Base-by-base conservation (phyloP, 176 grass and related monocot species). In the Calamus simplicifolius region DNA sequence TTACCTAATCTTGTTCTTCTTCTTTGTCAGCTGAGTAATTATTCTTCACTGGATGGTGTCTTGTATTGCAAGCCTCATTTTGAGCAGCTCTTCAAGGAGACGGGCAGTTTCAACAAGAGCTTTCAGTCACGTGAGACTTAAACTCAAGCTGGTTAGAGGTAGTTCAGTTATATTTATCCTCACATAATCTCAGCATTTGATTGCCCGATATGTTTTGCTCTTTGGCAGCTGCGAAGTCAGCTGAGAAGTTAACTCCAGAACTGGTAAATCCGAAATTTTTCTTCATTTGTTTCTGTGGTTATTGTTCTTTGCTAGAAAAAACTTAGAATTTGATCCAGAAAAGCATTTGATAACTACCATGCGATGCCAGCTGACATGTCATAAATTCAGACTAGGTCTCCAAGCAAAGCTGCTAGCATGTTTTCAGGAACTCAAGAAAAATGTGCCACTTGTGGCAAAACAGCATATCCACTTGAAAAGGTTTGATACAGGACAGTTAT, bases 211-310 rank as follows among this genome's bases (percentile, higher is more conserved):
- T 57, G 16, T 49, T 59, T 79, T 38, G 5, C 29, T 43, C 29
- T 56, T 81, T 80, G 30, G 12, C 90, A 95, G 90, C 90, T 23
- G 82, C 71, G 15, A 95, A 95, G 55, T 52, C 82, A 14, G 30
- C 60, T 0, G 82, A 79, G 18, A 90, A 90, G 64, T 50, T 77
- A 63, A 60, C 75, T 64, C 81, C 87, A 54, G 75, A 85, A 57
- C 60, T 98, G 62, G 93, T 98, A 7, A 74, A 70, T 70, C 48
- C 5, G 62, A 4, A 21, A 13, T 43, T 43, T 43, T 43, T 12
- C 7, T 43, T 43, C 12, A 8, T 43, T 43, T 29, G 28, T 29
- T 4, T 43, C 35, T 43, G 7, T 10, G 8, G 35, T 43, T 12
- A 43, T 23, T 43, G 35, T 13, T 10, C 35, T 43, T 43, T 43